Evolutionary conservation across 495 filamentous ascomycete species (phyloP).

Genomic region (Penicillium waksmanii): DNA sequence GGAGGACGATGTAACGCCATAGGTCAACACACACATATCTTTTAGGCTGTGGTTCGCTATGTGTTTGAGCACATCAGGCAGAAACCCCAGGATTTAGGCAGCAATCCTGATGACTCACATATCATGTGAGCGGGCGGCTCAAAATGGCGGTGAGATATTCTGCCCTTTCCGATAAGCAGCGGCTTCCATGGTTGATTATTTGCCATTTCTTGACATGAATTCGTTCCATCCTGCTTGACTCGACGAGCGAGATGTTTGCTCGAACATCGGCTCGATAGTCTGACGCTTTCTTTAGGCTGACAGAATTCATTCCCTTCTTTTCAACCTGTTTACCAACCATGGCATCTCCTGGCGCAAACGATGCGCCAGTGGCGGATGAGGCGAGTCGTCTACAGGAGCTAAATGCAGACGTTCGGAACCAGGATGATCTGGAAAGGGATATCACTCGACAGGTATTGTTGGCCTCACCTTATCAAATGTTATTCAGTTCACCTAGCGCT

Average conservation of each 20-base stretch:
- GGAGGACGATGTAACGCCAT: not conserved
- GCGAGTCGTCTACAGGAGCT: slow-evolving; percentile 66
- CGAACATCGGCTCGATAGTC: not conserved
- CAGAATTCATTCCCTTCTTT: not conserved
- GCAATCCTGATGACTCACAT: no score
- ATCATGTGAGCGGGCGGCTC: no score
- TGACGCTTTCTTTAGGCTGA: slow-evolving; percentile 14
- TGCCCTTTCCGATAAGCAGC: no score
- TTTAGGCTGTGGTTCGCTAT: not conserved
- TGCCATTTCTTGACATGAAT: not conserved
- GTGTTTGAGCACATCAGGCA: not conserved
- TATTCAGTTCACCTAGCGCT: slow-evolving; percentile 1
- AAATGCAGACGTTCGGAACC: slow-evolving; percentile 75
- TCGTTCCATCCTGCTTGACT: not conserved
- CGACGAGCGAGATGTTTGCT: not conserved
- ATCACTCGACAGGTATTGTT: slow-evolving; percentile 55
- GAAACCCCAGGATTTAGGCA: no score
- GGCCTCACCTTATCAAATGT: not conserved
- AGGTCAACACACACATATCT: not conserved
- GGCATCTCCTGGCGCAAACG: not conserved
- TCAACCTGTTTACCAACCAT: not conserved
- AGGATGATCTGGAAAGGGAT: slow-evolving; percentile 82
- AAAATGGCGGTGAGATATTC: no score
- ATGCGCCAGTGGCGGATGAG: slow-evolving; percentile 38
- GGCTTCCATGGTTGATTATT: not conserved